phyloP scores from a whole-genome alignment of 2,329 filamentous ascomycete genomes.

The Ceratocystis smalleyi region DNA sequence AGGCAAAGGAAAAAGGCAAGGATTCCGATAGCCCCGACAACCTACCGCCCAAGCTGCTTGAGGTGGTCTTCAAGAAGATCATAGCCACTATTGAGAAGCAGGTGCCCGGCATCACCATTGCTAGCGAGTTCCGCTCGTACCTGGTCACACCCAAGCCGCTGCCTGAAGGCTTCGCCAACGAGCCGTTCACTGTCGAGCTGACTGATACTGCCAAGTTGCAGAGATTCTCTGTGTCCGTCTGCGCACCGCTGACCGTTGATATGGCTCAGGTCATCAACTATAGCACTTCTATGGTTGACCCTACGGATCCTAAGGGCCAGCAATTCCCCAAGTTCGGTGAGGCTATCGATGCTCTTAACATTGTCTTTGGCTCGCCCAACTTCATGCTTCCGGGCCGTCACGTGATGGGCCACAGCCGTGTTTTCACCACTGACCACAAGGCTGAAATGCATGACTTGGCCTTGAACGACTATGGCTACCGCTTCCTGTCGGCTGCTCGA shows the following conservation, averaged over 20 bases:
- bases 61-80: slow-evolving; percentile 28
- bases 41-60: slow-evolving; percentile 31
- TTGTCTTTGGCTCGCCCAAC: slow-evolving; percentile 34
- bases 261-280: slow-evolving; percentile 32
- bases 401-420: slow-evolving; percentile 33
- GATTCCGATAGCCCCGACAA: slow-evolving; percentile 12
- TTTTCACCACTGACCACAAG: slow-evolving; percentile 27
- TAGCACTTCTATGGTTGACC: slow-evolving; percentile 29
- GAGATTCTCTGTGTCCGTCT: slow-evolving; percentile 30
- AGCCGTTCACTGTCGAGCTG: slow-evolving; percentile 9
- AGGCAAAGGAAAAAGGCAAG: not conserved
- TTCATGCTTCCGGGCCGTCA: slow-evolving; percentile 25
- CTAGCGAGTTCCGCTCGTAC: slow-evolving; percentile 37
- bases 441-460: slow-evolving; percentile 9
- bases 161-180: not conserved
- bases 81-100: slow-evolving; percentile 25
- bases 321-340: slow-evolving; percentile 35
- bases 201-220: slow-evolving; percentile 24
- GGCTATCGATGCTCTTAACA: slow-evolving; percentile 35
- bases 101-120: slow-evolving; percentile 24
- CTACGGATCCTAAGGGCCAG: slow-evolving; percentile 20
- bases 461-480: slow-evolving; percentile 21
- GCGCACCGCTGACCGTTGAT: slow-evolving; percentile 21
- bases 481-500: slow-evolving; percentile 26
- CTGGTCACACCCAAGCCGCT: slow-evolving; percentile 21